Base-by-base conservation (phyloP, 495 filamentous ascomycete genomes). In the Paragyromitra xinjiangensis region DNA sequence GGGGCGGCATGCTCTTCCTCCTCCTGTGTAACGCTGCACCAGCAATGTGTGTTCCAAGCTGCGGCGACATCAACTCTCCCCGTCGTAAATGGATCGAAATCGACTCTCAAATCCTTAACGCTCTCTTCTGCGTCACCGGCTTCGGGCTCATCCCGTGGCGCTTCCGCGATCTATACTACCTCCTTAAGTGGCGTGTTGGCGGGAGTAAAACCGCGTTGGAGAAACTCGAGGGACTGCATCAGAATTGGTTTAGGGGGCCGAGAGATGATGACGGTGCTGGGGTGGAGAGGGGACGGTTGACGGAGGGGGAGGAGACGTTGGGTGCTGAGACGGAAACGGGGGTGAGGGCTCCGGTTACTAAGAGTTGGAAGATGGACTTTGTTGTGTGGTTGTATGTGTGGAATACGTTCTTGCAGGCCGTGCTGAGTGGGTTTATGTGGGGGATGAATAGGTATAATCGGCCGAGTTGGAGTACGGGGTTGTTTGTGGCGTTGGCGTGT, bases 1-100 rank as follows among this genome's bases (percentile, higher is more conserved):
- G 94, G 93, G 94, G 94, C 65, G 92, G 90, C 45, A 96, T 97
- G 94, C 85, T 96, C 22, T 94, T 97, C 85, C 86, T 96, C 19
- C 87, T 97, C 8, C 86, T 96, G 67, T 89, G 88, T 83, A 91
- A 92, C 78, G 93, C 91, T 12, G 86, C 89, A 0, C 91, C 92
- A 0, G 89, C 90, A 75, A 95, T 95, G 93, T 95, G 93, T 84
- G 86, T 87, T 59, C 91, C 90, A 4, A 86, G 81, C 9, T 95
- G 93, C 86, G 86, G 92, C 84, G 85, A 92, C 81, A 89, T 93
- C 82, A 85, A 94, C 77, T 92, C 90, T 0, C 88, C 91, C 0
- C 88, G 93, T 5, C 84, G 91, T 16, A 89, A 91, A 69, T 96
- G 94, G 94, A 90, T 96, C 70, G 93, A 96, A 81, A 92, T 90